Base-by-base conservation (phyloP, 2,329 filamentous ascomycete species). In the Alternaria atra region DNA sequence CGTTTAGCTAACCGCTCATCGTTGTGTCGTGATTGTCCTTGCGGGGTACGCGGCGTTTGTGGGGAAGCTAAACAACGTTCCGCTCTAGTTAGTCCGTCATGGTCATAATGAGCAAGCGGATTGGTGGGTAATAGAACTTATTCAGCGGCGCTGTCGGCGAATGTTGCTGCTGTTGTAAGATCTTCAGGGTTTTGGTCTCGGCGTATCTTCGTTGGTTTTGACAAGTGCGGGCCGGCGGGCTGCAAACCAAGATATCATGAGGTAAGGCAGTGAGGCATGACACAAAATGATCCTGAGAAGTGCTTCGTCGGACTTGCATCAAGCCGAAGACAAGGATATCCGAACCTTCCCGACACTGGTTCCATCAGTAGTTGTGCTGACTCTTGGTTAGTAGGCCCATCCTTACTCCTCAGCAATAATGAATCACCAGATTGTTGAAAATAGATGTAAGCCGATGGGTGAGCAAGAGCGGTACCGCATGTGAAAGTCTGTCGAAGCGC, bases 61-160 rank as follows among this genome's bases (percentile, higher is more conserved):
- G 57, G 57, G 57, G 57, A 60, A 56, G 52, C 57, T 60, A 60
- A 44, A 6, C 44, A 60, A 55, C 57, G 52, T 60, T 60, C 57
- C 44, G 57, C 44, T 35, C 35, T 37, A 42, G 48, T 27, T 43
- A 35, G 34, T 25, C 15, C 12, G 44, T 44, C 10, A 34, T 39
- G 23, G 44, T 30, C 20, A 52, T 47, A 17, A 55, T 17, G 42
- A 34, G 13, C 50, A 37, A 32, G 37, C 17, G 57, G 37, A 47
- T 35, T 60, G 44, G 52, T 55, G 54, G 52, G 20, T 17, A 47
- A 53, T 43, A 23, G 25, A 7, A 43, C 37, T 32, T 30, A 50
- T 51, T 39, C 44, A 60, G 54, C 37, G 30, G 32, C 32, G 6
- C 30, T 17, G 23, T 44, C 52, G 44, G 44, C 57, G 30, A 50